Evolutionary conservation across 2,329 filamentous ascomycete species (phyloP).

Genomic region (Cercospora berteroae): DNA sequence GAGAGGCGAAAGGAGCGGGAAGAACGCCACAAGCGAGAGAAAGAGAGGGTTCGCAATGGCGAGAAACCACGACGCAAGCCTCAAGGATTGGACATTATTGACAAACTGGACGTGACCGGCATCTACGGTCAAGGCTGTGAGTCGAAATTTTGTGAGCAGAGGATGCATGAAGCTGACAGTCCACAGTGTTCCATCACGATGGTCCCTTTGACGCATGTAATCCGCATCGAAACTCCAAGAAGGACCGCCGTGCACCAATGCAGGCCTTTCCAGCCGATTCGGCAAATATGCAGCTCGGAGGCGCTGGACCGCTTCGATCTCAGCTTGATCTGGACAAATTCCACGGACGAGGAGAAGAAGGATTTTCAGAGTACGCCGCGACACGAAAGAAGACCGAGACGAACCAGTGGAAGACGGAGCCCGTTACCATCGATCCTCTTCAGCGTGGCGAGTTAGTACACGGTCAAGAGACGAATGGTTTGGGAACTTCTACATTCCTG

Average conservation of each 20-base stretch:
- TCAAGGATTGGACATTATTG: constrained; percentile 76
- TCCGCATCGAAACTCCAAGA: constrained; percentile 85
- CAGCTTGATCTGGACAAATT: constrained; percentile 84
- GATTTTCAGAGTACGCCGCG: constrained; percentile 73
- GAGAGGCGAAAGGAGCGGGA: constrained; percentile 51
- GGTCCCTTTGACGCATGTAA: constrained; percentile 96
- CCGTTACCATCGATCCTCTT: constrained; percentile 63
- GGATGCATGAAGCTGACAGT: constrained; percentile 13
- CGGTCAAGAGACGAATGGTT: constrained; percentile 75
- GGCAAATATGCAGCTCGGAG: constrained; percentile 86
- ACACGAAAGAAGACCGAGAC: constrained; percentile 42
- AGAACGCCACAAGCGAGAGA: constrained; percentile 50
- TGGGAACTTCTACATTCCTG: constrained; percentile 93
- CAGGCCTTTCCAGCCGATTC: constrained; percentile 92
- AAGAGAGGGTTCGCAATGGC: constrained; percentile 41
- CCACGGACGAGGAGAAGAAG: constrained; percentile 81
- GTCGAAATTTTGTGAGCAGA: constrained; percentile 41
- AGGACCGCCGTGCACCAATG: constrained; percentile 83
- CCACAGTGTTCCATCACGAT: constrained; percentile 89
- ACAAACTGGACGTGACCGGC: constrained; percentile 92
- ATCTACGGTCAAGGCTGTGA: constrained; percentile 89
- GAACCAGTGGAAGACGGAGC: constrained; percentile 31
- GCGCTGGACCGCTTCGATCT: constrained; percentile 77
- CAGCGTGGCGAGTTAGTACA: constrained; percentile 70
- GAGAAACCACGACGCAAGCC: constrained; percentile 43